Percentiles rank a stretch among this genome's conserved stretches.
phyloP scores from a whole-genome alignment of 495 filamentous ascomycete genomes.

The Penicillium cinerascens region DNA sequence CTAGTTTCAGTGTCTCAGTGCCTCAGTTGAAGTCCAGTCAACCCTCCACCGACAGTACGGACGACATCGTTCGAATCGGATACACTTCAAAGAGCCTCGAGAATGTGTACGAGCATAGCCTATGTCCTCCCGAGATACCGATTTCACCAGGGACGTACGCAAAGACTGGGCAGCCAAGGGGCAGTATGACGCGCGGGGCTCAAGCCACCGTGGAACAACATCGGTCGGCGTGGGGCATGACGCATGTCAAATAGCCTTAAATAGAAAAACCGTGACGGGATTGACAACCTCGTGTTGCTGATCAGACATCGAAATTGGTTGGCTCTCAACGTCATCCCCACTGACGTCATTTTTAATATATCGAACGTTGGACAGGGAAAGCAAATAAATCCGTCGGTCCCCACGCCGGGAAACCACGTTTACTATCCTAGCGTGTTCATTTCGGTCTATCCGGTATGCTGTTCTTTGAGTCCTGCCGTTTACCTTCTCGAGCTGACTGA shows the following conservation, averaged over 20 bases:
- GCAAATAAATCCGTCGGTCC: conserved; percentile 3
- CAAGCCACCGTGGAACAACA: conserved; percentile 15
- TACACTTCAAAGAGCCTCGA: too few species aligned
- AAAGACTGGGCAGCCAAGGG: too few species aligned
- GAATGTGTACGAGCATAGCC: too few species aligned
- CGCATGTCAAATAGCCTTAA: conserved; percentile 14
- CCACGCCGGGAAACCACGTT: not conserved
- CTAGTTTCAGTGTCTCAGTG: too few species aligned
- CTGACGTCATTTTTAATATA: conserved; percentile 27
- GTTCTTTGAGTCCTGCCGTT: not conserved
- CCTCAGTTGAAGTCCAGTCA: not conserved
- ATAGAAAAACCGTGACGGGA: not conserved
- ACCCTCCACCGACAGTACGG: not conserved
- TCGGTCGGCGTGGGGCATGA: conserved; percentile 19
- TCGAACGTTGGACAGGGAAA: not conserved
- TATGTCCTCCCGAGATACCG: too few species aligned
- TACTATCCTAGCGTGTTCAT: not conserved
- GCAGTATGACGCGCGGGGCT: conserved; percentile 17
- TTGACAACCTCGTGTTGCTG: conserved; percentile 7
- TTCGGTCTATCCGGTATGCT: not conserved
- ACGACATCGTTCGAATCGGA: too few species aligned
- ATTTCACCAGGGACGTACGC: too few species aligned
- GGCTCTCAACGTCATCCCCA: conserved; percentile 18
- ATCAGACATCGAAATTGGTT: not conserved
- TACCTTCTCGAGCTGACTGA: not conserved